Percentiles rank a stretch among this genome's conserved stretches.
Evolutionary conservation across 441 rosid species (phyloP).

Genomic region (Theobroma grandiflorum): DNA sequence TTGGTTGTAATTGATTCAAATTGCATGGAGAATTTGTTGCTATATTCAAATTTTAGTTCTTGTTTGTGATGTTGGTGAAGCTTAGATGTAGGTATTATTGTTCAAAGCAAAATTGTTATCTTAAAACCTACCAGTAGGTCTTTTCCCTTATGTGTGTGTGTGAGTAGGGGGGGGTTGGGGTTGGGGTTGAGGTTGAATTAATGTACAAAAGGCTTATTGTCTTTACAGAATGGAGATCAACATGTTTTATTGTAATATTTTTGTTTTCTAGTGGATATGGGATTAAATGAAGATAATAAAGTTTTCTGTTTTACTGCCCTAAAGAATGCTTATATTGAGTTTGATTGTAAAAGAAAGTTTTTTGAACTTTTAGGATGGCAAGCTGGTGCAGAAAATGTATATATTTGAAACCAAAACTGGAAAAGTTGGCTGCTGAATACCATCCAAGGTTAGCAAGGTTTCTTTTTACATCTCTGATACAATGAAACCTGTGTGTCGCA

Average conservation of each 20-base stretch:
- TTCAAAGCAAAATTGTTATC: neutral
- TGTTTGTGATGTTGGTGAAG: neutral
- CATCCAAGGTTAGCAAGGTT: slow-evolving; percentile 64
- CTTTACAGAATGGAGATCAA: slow-evolving; percentile 10
- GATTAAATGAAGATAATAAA: slow-evolving; percentile 22
- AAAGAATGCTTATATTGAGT: slow-evolving; percentile 16
- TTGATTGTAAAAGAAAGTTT: slow-evolving; percentile 23
- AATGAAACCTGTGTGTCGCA: neutral
- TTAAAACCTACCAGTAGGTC: neutral
- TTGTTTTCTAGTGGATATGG: slow-evolving; percentile 7
- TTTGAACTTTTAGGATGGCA: slow-evolving; percentile 81
- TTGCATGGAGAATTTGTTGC: neutral
- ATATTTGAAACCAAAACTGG: slow-evolving; percentile 81
- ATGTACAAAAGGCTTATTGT: neutral
- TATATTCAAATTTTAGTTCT: neutral
- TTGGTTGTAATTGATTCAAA: neutral
- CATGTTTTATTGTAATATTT: neutral
- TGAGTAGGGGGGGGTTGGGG: neutral
- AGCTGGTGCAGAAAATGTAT: slow-evolving; percentile 96
- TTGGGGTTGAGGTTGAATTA: no score
- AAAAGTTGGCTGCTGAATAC: slow-evolving; percentile 89
- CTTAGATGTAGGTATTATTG: neutral
- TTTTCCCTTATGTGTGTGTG: neutral
- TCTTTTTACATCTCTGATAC: slow-evolving; percentile 12
- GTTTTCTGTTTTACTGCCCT: neutral